Evolutionary conservation across 768 basidiomycete species (phyloP), one percentile per base, ranked within the genome.

Genomic region (Kwoniella dendrophila): DNA sequence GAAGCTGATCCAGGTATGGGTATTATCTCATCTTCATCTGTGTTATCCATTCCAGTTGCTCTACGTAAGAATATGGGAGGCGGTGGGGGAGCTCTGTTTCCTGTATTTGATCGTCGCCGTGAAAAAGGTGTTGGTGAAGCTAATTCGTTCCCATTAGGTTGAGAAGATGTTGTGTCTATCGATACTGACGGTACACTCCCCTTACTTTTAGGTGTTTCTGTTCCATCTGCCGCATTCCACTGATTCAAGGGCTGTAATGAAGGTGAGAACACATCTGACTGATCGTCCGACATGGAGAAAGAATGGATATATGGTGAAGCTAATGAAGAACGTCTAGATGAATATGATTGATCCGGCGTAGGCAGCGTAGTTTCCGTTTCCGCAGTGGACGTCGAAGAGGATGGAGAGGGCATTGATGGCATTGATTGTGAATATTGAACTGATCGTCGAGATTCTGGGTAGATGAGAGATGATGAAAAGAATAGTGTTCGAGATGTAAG

Each of bases 51-150:
- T 22, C 67, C 69, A 2, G 70, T 72, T 3, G 70, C 62, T 51
- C 63, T 49, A 24, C 71, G 71, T 8, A 73, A 59, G 14, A 73
- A 47, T 47, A 73, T 73, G 0, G 71, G 68, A 0, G 71, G 71
- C n/a, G 71, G 71, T 1, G 66, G 47, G 4, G 66, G 58, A 5
- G 71, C 71, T 18, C 71, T 61, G n/a, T 56, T 24, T 2, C 54
- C 56, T 29, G 55, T 56, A 34, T 56, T 56, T 45, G 56, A 58
- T 34, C 47, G 36, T 12, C 55, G 54, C 24, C 62, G 47, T 8
- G 41, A 54, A 29, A 54, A 55, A 7, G 63, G 63, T 18, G 63
- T 59, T 22, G 64, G 54, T 2, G 67, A 63, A 22, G 56, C 40
- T 10, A 29, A n/a, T n/a, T n/a, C n/a, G n/a, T n/a, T 51, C 0